Evolutionary conservation across 306 rosid species (phyloP).

Genomic region (Coriaria nepalensis): DNA sequence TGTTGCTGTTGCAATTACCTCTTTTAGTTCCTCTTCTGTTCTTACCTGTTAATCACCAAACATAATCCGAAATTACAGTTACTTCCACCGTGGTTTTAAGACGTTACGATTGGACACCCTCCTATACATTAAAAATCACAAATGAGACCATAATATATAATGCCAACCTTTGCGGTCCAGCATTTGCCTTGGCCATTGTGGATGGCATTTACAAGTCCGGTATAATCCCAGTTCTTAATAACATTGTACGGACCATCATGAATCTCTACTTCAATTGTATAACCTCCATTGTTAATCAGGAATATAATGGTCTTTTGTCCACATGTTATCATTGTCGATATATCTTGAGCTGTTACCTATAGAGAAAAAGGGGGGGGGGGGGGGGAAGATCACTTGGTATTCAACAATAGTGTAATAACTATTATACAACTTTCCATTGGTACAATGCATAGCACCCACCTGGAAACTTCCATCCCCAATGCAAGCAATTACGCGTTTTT

Average conservation of each 20-base stretch:
- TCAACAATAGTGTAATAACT: too few relatives aligned
- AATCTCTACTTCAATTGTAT: constrained; percentile 84
- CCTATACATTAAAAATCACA: too few relatives aligned
- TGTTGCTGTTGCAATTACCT: constrained; percentile 47
- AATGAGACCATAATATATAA: not conserved
- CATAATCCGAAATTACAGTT: too few relatives aligned
- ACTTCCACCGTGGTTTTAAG: too few relatives aligned
- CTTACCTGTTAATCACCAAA: constrained; percentile 34
- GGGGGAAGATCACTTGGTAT: too few relatives aligned
- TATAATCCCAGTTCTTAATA: constrained; percentile 83
- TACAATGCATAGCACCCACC: constrained; percentile 51
- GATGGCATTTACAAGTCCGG: constrained; percentile 66
- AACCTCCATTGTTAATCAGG: constrained; percentile 81
- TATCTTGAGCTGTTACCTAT: constrained; percentile 85
- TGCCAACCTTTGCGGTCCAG: constrained; percentile 76
- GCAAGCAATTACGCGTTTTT: constrained; percentile 73
- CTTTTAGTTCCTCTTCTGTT: constrained; percentile 55
- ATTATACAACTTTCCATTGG: too few relatives aligned
- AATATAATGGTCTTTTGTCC: constrained; percentile 66
- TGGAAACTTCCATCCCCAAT: constrained; percentile 94
- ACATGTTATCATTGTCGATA: constrained; percentile 77
- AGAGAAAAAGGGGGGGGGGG: constrained; percentile 3
- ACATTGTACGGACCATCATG: constrained; percentile 94
- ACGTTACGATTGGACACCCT: too few relatives aligned
- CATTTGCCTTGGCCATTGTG: constrained; percentile 82